These are phyloP conservation scores for Solanum paucissectum DNA, from an alignment of 257 asterid species.

Conservation along the genomic window DNA sequence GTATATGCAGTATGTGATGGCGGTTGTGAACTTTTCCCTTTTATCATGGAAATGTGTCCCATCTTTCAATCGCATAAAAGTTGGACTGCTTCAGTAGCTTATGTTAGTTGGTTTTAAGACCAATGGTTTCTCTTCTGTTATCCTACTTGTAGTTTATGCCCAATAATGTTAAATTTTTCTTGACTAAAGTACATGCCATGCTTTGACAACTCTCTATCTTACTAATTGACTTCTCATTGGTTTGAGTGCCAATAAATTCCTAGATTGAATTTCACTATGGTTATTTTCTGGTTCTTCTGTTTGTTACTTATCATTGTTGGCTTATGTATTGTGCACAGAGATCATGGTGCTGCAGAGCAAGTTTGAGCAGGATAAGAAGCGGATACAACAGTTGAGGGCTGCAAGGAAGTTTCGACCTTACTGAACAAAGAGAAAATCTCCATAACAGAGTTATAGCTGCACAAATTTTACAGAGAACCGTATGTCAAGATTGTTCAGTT, in stretches of 20 bases:
- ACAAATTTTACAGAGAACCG: neutral
- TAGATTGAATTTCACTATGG: neutral
- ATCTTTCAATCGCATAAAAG: neutral
- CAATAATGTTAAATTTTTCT: neutral
- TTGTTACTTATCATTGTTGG: neutral
- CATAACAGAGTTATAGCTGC: neutral
- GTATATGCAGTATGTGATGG: neutral
- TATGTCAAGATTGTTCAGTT: neutral
- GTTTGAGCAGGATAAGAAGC: constrained; percentile 87
- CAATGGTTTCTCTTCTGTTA: neutral
- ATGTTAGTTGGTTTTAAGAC: neutral
- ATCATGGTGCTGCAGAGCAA: constrained; percentile 79
- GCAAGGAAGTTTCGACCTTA: constrained; percentile 82
- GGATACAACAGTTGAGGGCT: constrained; percentile 84
- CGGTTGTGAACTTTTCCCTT: neutral
- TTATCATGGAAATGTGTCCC: neutral
- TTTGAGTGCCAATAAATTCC: neutral
- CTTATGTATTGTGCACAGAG: constrained; percentile 32
- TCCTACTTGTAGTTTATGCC: neutral
- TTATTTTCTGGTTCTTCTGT: neutral
- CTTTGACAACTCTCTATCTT: neutral
- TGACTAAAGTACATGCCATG: neutral
- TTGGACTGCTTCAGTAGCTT: neutral
- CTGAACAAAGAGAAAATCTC: constrained; percentile 3
- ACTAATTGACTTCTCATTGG: neutral